Percentiles rank a stretch among this genome's conserved stretches.
Conservation (phyloP, 1,284 basidiomycete species). For the Cryptococcus sp. region DNA sequence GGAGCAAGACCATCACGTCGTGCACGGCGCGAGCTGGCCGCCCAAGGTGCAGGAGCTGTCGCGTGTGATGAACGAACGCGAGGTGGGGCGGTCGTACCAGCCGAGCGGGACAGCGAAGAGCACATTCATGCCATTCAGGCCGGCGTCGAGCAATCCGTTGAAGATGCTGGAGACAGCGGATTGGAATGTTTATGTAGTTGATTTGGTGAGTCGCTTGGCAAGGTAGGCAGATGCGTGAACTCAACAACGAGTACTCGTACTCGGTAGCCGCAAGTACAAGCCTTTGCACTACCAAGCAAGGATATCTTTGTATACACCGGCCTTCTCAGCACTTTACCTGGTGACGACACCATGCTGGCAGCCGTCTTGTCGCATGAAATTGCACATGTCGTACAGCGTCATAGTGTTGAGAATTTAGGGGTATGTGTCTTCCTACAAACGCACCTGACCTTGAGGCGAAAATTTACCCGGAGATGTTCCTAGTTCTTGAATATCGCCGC, state of each 20-base stretch:
- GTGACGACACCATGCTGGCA: slow-evolving; percentile 53
- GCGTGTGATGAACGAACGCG: slow-evolving; percentile 33
- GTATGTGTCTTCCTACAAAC: slow-evolving; percentile 28
- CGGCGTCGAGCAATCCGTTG: slow-evolving; percentile 50
- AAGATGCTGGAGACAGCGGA: slow-evolving; percentile 49
- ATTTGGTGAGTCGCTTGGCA: slow-evolving; percentile 40
- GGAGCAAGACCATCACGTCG: slow-evolving; percentile 47
- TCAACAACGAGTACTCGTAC: too few relatives aligned
- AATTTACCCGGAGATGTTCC: neutral
- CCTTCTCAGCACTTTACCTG: slow-evolving; percentile 49
- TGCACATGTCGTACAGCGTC: slow-evolving; percentile 53
- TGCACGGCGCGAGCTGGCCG: slow-evolving; percentile 50
- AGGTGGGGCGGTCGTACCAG: slow-evolving; percentile 24
- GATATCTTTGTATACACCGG: slow-evolving; percentile 56
- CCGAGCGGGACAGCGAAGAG: slow-evolving; percentile 49
- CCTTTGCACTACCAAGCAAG: slow-evolving; percentile 54
- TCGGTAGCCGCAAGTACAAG: slow-evolving; percentile 52
- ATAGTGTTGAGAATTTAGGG: slow-evolving; percentile 55
- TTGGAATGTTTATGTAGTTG: slow-evolving; percentile 55
- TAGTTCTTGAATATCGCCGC: slow-evolving; percentile 54
- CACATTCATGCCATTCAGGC: slow-evolving; percentile 47
- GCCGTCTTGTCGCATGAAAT: slow-evolving; percentile 55
- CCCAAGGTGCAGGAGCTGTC: slow-evolving; percentile 35
- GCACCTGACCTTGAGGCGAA: neutral
- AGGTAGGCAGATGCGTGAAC: too few relatives aligned